Base-by-base conservation (phyloP, 164 flowering plant genomes). In the Tetrastigma voinierianum region DNA sequence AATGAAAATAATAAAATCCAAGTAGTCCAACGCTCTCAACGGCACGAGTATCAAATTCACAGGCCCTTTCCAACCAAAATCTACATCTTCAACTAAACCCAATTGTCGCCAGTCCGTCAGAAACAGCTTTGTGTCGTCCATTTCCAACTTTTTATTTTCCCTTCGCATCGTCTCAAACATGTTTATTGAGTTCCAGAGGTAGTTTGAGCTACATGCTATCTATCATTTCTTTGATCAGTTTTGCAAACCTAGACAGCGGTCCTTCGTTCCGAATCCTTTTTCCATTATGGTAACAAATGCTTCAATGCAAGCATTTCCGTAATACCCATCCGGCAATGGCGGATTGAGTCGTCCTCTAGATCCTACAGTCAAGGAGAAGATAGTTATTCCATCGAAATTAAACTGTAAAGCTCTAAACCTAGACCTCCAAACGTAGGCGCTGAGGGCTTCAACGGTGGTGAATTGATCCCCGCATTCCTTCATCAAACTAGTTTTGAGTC, bases 101-200 rank as follows among this genome's bases (percentile, higher is more conserved):
- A 74, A 23, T 5, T 70, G 71, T 47, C 79, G 73, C 82, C 79
- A 79, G 49, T 79, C 77, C 25, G 82, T 79, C 7, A 79, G 19
- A 24, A 70, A 52, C 77, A 70, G 67, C 21, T 52, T 11, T 46
- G 68, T 70, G 32, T 75, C 79, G 40, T 3, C 40, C 0, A 21
- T 71, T 18, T 70, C 67, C 14, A 59, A 0, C 48, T 48, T 64
- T 17, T 17, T 5, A 2, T 66, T 53, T 5, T 25, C 20, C 45
- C 55, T 46, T 44, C 59, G 54, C 0, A 59, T 1, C 12, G 16
- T 67, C 58, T 79, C 82, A 21, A n/a, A 17, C 19, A 64, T 15
- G 45, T 16, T 65, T 13, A 76, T 4, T 45, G 52, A 51, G 14
- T 52, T 61, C 67, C 52, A 1, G 1, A 74, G 56, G 46, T 69